Evolutionary conservation across 495 filamentous ascomycete genomes (phyloP), one percentile per base, ranked within the genome.

Genomic region (Aspergillus hancockii): DNA sequence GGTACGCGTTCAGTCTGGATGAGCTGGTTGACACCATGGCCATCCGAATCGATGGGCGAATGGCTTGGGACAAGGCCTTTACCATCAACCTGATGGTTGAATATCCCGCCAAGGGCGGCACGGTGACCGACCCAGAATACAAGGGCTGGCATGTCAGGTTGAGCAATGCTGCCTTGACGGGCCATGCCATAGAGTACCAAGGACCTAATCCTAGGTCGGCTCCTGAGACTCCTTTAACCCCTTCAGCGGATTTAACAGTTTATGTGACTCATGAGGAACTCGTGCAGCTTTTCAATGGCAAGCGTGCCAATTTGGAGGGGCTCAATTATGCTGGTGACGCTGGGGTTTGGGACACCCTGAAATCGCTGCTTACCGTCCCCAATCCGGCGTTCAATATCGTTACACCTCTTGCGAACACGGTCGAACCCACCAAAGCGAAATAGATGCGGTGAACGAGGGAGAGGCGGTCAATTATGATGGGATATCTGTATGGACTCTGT

Each of bases 311-410:
- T n/a, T 0, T 10, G 25, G 45, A 40, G 36, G 53, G 53, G 19
- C 21, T 45, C 34, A 45, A 18, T 31, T 21, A 21, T 30, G 40
- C 53, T n/a, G 16, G 43, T n/a, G 36, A 46, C n/a, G 25, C 25
- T 3, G 25, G 25, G 25, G 25, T 28, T 28, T 28, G 25, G 25
- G 7, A 28, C 25, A 55, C 53, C 14, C 53, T 55, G 18, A 7
- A 36, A 21, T 46, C 53, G 2, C 23, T 55, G 40, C 6, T 55
- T n/a, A 22, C 43, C 25, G 21, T 36, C 21, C 36, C 21, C 1
- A 40, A 55, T 32, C 36, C 53, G 6, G 25, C 9, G 14, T 55
- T 55, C 40, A 55, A 55, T 13, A 55, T 55, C 19, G 36, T 55
- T 21, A 55, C 36, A 30, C 53, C 53, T 16, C 25, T 28, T 28